Percentiles rank a stretch among this genome's conserved stretches.
phyloP scores from a whole-genome alignment of 495 filamentous ascomycete species.

The Neurospora intermedia region DNA sequence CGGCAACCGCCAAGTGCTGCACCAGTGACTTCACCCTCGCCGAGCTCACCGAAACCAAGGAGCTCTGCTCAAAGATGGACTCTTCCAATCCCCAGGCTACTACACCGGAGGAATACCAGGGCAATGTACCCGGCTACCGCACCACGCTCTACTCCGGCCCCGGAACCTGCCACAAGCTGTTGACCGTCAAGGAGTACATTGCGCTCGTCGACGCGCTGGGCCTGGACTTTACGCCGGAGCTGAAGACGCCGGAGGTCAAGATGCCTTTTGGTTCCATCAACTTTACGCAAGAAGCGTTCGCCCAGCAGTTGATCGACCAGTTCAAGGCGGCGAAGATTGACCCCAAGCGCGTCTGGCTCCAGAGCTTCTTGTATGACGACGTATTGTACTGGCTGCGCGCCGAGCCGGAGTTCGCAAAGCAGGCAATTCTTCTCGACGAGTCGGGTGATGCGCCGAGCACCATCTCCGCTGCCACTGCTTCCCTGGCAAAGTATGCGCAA shows the following conservation, averaged over 20 bases:
- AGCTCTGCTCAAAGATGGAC: slow-evolving; percentile 54
- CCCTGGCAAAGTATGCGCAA: slow-evolving; percentile 32
- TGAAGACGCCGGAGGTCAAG: slow-evolving; percentile 46
- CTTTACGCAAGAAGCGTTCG: slow-evolving; percentile 48
- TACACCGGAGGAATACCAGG: slow-evolving; percentile 40
- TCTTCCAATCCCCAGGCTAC: slow-evolving; percentile 42
- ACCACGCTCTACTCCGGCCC: slow-evolving; percentile 46
- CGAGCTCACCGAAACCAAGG: slow-evolving; percentile 47
- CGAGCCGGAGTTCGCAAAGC: slow-evolving; percentile 44
- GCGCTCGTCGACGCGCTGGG: slow-evolving; percentile 39
- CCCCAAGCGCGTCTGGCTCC: slow-evolving; percentile 45
- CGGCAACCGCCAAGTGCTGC: slow-evolving; percentile 48
- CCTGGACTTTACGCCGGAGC: slow-evolving; percentile 49
- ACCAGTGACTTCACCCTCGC: slow-evolving; percentile 51
- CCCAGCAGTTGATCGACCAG: slow-evolving; percentile 48
- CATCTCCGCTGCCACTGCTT: slow-evolving; percentile 37
- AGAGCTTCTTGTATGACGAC: slow-evolving; percentile 50
- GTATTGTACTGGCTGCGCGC: slow-evolving; percentile 50
- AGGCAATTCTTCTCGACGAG: slow-evolving; percentile 50
- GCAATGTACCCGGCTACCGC: slow-evolving; percentile 42
- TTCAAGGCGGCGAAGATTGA: slow-evolving; percentile 42
- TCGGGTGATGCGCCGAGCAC: slow-evolving; percentile 35
- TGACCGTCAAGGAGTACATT: slow-evolving; percentile 45
- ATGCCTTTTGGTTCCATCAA: slow-evolving; percentile 45
- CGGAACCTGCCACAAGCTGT: slow-evolving; percentile 39